These are phyloP conservation scores for Macroventuria anomochaeta DNA, from an alignment of 2,329 filamentous ascomycete species.

Conservation along the genomic window DNA sequence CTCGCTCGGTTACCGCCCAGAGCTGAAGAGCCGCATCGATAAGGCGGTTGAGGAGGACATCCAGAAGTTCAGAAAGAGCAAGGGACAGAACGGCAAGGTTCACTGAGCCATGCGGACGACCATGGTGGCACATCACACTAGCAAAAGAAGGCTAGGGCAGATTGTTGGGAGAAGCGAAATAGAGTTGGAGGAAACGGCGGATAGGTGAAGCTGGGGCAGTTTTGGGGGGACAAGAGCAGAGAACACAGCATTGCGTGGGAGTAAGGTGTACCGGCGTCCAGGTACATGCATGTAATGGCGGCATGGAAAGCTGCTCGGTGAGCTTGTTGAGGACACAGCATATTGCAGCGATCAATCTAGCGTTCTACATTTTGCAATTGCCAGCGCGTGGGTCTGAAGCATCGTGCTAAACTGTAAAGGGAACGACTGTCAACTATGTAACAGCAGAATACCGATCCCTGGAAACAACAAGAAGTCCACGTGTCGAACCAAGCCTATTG, in stretches of 20 bases:
- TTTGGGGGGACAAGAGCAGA: background rate
- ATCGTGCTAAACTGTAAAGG: background rate
- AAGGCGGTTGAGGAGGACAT: constrained; percentile 78
- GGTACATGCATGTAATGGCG: constrained; percentile 4
- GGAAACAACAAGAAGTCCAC: too few species aligned
- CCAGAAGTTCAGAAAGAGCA: constrained; percentile 69
- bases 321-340: constrained; percentile 8
- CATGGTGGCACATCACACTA: constrained; percentile 22
- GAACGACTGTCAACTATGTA: background rate
- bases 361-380: constrained; percentile 4
- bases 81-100: constrained; percentile 51
- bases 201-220: background rate
- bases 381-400: background rate
- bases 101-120: background rate
- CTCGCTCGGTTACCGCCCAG: constrained; percentile 84
- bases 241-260: constrained; percentile 31
- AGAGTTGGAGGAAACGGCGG: background rate
- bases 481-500: too few species aligned
- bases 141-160: background rate
- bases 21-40: constrained; percentile 81
- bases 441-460: too few species aligned
- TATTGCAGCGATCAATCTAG: constrained; percentile 14
- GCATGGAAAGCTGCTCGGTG: background rate
- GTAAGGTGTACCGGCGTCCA: constrained; percentile 29
- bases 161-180: background rate